Evolutionary conservation across 2,329 filamentous ascomycete species (phyloP).

Genomic region (Beauveria brongniartii): DNA sequence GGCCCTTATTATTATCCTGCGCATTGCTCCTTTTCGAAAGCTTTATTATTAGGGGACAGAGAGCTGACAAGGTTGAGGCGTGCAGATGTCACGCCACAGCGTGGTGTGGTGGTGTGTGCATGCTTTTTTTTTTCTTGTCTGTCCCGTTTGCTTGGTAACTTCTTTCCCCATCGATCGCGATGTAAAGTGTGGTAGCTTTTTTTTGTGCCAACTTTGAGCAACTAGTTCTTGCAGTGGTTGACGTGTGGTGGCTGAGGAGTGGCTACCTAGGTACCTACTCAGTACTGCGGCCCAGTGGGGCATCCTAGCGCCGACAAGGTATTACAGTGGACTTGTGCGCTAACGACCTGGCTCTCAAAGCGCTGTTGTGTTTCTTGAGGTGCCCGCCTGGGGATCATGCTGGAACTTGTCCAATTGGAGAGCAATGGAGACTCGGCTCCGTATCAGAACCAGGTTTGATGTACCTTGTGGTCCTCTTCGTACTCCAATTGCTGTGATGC

Average conservation of each 20-base stretch:
- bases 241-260: no score
- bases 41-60: background rate
- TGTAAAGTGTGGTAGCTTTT: no score
- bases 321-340: background rate
- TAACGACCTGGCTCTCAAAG: background rate
- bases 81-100: background rate
- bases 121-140: background rate
- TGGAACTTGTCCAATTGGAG: background rate
- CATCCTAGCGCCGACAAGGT: no score
- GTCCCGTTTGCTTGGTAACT: background rate
- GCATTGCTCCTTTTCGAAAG: background rate
- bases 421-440: background rate
- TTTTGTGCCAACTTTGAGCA: no score
- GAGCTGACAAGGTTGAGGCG: background rate
- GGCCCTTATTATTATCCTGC: background rate
- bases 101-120: background rate
- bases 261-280: background rate
- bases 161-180: background rate
- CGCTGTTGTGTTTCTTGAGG: no score
- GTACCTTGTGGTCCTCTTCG: background rate
- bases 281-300: no score
- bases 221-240: no score
- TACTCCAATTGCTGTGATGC: background rate
- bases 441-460: background rate
- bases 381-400: background rate